Evolutionary conservation across 257 asterid genomes (phyloP).

Genomic region (Solanum sejunctum): DNA sequence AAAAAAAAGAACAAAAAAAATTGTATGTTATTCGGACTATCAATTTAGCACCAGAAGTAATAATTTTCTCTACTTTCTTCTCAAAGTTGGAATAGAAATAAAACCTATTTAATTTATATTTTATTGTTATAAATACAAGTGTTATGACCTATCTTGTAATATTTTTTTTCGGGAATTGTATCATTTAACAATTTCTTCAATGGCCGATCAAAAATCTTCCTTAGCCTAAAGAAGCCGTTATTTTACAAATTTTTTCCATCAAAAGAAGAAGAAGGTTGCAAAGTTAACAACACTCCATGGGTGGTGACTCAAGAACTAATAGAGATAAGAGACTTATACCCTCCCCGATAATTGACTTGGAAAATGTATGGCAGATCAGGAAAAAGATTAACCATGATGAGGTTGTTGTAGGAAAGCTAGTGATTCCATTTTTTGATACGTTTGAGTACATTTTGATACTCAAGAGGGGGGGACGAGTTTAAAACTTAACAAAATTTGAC

Average conservation of each 20-base stretch:
- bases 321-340: slow-evolving; percentile 29
- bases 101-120: too few relatives aligned
- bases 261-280: neutral
- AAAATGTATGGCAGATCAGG: slow-evolving; percentile 33
- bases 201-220: neutral
- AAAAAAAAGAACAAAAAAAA: too few relatives aligned
- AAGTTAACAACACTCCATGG: neutral
- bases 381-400: neutral
- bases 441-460: slow-evolving; percentile 22
- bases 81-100: neutral
- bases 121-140: neutral
- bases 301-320: slow-evolving; percentile 2
- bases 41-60: neutral
- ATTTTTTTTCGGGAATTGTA: neutral
- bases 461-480: too few relatives aligned
- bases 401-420: neutral
- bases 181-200: neutral
- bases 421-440: neutral
- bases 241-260: neutral
- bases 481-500: too few relatives aligned
- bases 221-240: neutral
- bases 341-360: slow-evolving; percentile 10
- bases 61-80: too few relatives aligned
- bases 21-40: too few relatives aligned
- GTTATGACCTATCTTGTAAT: neutral